Evolutionary conservation across 805 yeast genomes (phyloP), one percentile per base, ranked within the genome.

Genomic region (Saccharomycopsis sp.): DNA sequence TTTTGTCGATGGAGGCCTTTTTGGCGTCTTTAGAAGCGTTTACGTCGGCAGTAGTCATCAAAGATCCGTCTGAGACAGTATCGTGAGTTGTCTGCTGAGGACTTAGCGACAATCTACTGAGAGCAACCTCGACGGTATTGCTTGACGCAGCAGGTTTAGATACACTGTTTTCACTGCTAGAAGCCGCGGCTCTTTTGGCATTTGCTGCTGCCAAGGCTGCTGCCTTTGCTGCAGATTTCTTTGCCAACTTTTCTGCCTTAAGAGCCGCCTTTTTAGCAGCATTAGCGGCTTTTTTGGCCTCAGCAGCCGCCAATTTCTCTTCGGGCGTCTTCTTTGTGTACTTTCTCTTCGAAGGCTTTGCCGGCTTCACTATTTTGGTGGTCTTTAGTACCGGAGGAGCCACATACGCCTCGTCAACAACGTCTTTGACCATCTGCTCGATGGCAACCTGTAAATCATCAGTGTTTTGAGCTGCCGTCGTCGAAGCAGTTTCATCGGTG

Each of bases 371-470:
- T 8, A 7, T 17, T 44, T 44, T 44, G 19, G 22, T 17, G 7
- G 49, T 3, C 12, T 44, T n/a, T 3, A 7, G 19, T 17, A 3
- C 49, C 22, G 49, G 8, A 8, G 49, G 49, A 3, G 49, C 22
- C 19, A 44, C 57, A 54, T 54, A 59, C 41, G 52, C 56, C 34
- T 58, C 62, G 44, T 57, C 63, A 35, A 61, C 62, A 7, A 61
- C 63, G 53, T 58, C 57, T 23, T 56, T 61, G 15, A 58, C 63
- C 54, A 61, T 59, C 47, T 61, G 62, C 41, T 61, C 62, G 24
- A 61, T 58, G 12, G 63, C 63, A 20, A 35, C 29, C 42, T 61
- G 60, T 50, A 61, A 56, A 53, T 58, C 62, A 24, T 53, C 49
- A 44, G 49, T 44, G 8, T 44, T 8, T 3, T 8, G 19, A 17